Evolutionary conservation across 345 rosid genomes (phyloP).

Genomic region (Moringa oleifera): DNA sequence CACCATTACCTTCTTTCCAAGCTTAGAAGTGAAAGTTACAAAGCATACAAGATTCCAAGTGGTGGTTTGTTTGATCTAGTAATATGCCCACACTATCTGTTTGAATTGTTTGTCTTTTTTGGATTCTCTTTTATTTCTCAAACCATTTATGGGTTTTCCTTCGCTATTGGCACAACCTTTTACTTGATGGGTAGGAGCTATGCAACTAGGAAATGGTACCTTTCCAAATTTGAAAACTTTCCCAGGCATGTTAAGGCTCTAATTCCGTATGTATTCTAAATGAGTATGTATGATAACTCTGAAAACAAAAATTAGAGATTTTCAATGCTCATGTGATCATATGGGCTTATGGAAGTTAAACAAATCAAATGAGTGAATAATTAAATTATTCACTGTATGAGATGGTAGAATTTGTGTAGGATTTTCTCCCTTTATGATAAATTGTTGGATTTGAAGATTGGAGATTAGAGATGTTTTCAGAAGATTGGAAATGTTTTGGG

Average conservation of each 20-base stretch:
- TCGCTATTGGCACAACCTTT: slow-evolving; percentile 29
- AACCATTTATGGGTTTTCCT: slow-evolving; percentile 35
- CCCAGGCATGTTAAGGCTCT: slow-evolving; percentile 49
- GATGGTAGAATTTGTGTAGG: no score
- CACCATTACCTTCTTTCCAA: slow-evolving; percentile 66
- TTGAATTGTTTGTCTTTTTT: slow-evolving; percentile 55
- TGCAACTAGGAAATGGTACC: slow-evolving; percentile 68
- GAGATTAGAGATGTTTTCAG: no score
- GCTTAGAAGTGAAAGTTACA: slow-evolving; percentile 35
- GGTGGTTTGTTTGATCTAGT: slow-evolving; percentile 57
- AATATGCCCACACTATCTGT: slow-evolving; percentile 74
- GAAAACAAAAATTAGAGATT: no score
- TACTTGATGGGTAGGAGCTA: slow-evolving; percentile 61
- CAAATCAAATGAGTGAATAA: no score
- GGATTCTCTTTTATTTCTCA: slow-evolving; percentile 56
- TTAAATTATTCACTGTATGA: no score
- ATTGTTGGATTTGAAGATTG: no score
- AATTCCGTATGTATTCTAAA: slow-evolving; percentile 48
- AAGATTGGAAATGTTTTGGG: no score
- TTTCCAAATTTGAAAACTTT: slow-evolving; percentile 59
- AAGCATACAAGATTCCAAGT: slow-evolving; percentile 56
- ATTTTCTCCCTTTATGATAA: no score
- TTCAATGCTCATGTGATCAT: no score
- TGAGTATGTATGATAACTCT: no score
- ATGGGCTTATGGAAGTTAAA: no score